Base-by-base conservation (phyloP, 192 early-diverging fungal genomes). In the Umbelopsis ramanniana region DNA sequence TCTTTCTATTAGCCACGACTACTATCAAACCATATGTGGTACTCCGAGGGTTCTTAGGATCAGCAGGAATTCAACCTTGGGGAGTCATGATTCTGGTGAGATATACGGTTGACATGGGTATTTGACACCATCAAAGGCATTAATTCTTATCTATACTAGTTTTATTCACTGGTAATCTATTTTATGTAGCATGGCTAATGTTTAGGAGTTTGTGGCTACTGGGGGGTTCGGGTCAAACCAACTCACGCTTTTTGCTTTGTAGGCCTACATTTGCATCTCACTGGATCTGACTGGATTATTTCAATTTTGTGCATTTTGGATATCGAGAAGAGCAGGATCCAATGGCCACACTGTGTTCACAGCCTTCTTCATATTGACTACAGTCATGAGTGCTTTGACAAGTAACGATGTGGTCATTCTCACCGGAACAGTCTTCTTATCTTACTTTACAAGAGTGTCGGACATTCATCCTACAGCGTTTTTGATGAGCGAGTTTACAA, bases 391-490 rank as follows among this genome's bases (percentile, higher is more conserved):
- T 15, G 85, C 80, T 2, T 69, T 95, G 37, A 88, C 93, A 0
- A 91, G 88, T 50, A 97, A 95, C 73, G 95, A 96, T 76, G 93
- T 93, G 21, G 93, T 93, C 9, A 88, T 97, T 26, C 77, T 97
- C 53, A 93, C 91, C 3, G 81, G 81, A 22, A 95, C 94, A 0
- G 90, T 91, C 1, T 92, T 97, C 68, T 76, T 95, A 52, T 84
- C 90, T 38, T 90, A 95, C 60, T 92, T 93, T 53, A 85, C 92
- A 2, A 79, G 85, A 66, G 83, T 84, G 3, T 84, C 89, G 2
- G 89, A 89, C 54, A 84, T 91, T 17, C 48, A 81, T 37, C 86
- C 89, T 12, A 81, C 85, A 19, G 86, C 94, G 4, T 93, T 89
- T 48, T 75, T 96, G 19, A 86, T 94, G 72, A 87, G 89, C n/a